A percentile compares a stretch with the other conserved stretches of the same genome.
Conservation (phyloP, 805 yeast genomes). For the Diddensiella santjacobensis region DNA sequence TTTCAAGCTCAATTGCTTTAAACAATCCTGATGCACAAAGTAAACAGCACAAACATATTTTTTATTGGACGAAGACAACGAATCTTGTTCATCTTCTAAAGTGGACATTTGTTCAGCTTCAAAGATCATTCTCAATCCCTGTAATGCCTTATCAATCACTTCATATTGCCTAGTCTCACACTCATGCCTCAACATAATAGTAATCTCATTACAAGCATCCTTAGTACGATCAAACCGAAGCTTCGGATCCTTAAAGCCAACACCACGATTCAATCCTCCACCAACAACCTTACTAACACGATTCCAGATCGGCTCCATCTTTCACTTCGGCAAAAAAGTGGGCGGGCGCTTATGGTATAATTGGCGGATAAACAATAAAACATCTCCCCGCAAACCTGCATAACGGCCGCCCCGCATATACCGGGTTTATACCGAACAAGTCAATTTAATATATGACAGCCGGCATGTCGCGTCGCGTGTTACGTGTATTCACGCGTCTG, state of each 20-base stretch:
- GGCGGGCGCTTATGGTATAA: too few relatives aligned
- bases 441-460: too few relatives aligned
- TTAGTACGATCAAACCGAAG: conserved; percentile 14
- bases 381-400: too few relatives aligned
- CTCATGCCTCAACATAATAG: not conserved
- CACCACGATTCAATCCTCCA: not conserved
- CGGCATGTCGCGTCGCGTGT: too few relatives aligned
- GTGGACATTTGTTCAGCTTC: conserved; percentile 8
- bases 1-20: not conserved
- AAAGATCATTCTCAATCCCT: conserved; percentile 4
- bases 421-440: too few relatives aligned
- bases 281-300: conserved; percentile 3
- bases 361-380: too few relatives aligned
- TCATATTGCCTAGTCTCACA: conserved; percentile 1
- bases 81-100: conserved; percentile 7
- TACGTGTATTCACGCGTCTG: too few relatives aligned
- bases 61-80: not conserved
- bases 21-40: conserved; percentile 10
- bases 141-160: conserved; percentile 1
- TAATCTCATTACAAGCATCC: conserved; percentile 9
- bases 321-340: too few relatives aligned
- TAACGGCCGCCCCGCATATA: too few relatives aligned
- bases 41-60: conserved; percentile 9
- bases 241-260: conserved; percentile 4
- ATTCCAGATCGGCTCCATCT: conserved; percentile 16